These are phyloP conservation scores for Fusarium sp. DNA, from an alignment of 2,329 filamentous ascomycete species.

Conservation along the genomic window DNA sequence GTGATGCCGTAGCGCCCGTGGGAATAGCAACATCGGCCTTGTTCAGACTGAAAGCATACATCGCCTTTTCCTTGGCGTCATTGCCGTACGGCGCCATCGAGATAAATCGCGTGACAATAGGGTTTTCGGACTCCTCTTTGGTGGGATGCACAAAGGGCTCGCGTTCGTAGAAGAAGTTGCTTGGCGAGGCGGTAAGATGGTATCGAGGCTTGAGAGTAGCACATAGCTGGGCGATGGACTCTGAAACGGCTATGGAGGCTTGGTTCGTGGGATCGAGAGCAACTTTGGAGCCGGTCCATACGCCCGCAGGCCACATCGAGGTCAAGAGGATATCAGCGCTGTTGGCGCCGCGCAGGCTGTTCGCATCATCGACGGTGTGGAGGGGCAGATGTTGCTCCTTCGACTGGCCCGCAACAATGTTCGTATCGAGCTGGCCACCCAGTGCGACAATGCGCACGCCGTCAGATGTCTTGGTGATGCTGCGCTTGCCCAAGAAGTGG, in stretches of 20 bases:
- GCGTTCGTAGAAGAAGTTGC: constrained; percentile 82
- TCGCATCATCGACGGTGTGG: constrained; percentile 83
- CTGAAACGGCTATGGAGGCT: constrained; percentile 65
- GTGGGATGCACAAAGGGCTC: constrained; percentile 87
- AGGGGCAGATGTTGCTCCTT: constrained; percentile 81
- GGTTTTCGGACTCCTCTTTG: constrained; percentile 59
- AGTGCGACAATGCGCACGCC: constrained; percentile 89
- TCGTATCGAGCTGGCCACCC: constrained; percentile 77
- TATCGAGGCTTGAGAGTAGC: constrained; percentile 88
- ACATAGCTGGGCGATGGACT: constrained; percentile 82
- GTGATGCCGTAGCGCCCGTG: constrained; percentile 79
- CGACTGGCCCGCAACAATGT: constrained; percentile 71
- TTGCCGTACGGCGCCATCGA: constrained; percentile 87
- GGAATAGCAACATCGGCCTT: constrained; percentile 74
- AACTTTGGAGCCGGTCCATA: constrained; percentile 77
- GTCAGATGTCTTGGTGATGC: constrained; percentile 88
- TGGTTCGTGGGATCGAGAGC: constrained; percentile 65
- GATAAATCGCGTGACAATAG: constrained; percentile 86
- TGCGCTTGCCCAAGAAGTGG: constrained; percentile 88
- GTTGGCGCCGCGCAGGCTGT: constrained; percentile 79
- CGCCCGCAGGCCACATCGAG: constrained; percentile 82
- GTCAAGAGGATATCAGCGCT: constrained; percentile 89
- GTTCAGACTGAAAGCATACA: constrained; percentile 83
- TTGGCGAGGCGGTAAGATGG: constrained; percentile 80
- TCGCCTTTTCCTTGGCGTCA: constrained; percentile 78